A percentile compares a stretch with the other conserved stretches of the same genome.
phyloP scores from a whole-genome alignment of 169 alveolate species.

The Plasmodium knowlesi region DNA sequence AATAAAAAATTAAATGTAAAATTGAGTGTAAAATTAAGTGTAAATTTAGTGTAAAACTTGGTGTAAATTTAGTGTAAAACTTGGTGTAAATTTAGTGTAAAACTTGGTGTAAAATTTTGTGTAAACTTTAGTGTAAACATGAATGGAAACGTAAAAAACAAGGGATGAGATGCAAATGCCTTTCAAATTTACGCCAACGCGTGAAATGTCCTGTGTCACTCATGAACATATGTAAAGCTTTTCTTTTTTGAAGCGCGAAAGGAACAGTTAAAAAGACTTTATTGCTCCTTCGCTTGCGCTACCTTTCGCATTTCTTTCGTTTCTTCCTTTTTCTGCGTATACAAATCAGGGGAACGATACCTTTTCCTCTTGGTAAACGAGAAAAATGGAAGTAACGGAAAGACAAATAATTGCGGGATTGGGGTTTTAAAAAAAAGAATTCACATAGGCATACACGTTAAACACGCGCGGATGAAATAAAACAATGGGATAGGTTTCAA shows the following conservation, averaged over 20 bases:
- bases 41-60: too few relatives aligned
- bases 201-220: not conserved
- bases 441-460: not conserved
- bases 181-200: not conserved
- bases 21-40: too few relatives aligned
- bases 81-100: too few relatives aligned
- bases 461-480: not conserved
- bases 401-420: slow-evolving; percentile 17
- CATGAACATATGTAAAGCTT: not conserved
- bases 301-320: not conserved
- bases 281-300: not conserved
- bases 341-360: slow-evolving; percentile 17
- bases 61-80: too few relatives aligned
- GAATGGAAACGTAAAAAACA: not conserved
- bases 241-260: slow-evolving; percentile 1
- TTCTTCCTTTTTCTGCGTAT: not conserved
- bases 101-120: not conserved
- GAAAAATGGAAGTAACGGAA: slow-evolving; percentile 25
- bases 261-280: slow-evolving; percentile 8
- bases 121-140: not conserved
- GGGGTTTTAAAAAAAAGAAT: not conserved
- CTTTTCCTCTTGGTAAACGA: not conserved
- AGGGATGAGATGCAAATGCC: not conserved
- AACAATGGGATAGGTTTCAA: slow-evolving; percentile 4
- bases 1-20: not conserved